Percentiles rank a stretch among this genome's conserved stretches.
phyloP scores from a whole-genome alignment of 2,329 filamentous ascomycete genomes.

The Epichloe baconii region DNA sequence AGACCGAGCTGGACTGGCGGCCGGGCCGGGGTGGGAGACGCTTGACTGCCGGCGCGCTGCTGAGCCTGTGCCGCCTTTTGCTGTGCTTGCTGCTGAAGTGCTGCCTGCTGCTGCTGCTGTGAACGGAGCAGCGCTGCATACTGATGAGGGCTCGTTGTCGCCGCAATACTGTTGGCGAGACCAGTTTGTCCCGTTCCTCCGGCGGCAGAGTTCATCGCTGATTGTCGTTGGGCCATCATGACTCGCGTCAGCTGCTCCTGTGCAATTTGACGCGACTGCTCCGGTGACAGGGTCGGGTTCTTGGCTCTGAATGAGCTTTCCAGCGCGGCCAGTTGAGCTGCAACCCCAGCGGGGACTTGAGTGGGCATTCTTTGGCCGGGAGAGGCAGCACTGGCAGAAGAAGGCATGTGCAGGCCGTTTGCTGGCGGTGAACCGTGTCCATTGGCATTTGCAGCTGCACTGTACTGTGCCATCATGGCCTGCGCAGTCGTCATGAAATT shows the following conservation, averaged over 20 bases:
- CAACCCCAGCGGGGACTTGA: constrained; percentile 33
- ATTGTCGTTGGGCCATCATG: constrained; percentile 36
- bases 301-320: constrained; percentile 39
- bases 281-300: constrained; percentile 36
- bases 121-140: constrained; percentile 46
- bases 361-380: constrained; percentile 28
- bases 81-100: constrained; percentile 16
- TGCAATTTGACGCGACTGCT: constrained; percentile 37
- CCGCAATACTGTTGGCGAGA: constrained; percentile 34
- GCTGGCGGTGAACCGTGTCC: constrained; percentile 32
- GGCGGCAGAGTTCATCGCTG: constrained; percentile 42
- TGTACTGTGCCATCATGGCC: constrained; percentile 38
- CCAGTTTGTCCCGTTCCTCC: constrained; percentile 34
- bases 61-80: constrained; percentile 15
- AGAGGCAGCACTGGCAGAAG: constrained; percentile 28
- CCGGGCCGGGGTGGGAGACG: constrained; percentile 9
- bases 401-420: constrained; percentile 32
- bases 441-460: constrained; percentile 17
- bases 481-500: constrained; percentile 39
- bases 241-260: constrained; percentile 34
- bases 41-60: constrained; percentile 15
- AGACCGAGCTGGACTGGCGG: constrained; percentile 10
- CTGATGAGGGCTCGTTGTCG: constrained; percentile 41
- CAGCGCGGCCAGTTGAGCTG: constrained; percentile 36
- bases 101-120: constrained; percentile 37